These are phyloP conservation scores for Zoysia pacifica DNA, from an alignment of 176 grass and related monocot genomes.

Conservation along the genomic window DNA sequence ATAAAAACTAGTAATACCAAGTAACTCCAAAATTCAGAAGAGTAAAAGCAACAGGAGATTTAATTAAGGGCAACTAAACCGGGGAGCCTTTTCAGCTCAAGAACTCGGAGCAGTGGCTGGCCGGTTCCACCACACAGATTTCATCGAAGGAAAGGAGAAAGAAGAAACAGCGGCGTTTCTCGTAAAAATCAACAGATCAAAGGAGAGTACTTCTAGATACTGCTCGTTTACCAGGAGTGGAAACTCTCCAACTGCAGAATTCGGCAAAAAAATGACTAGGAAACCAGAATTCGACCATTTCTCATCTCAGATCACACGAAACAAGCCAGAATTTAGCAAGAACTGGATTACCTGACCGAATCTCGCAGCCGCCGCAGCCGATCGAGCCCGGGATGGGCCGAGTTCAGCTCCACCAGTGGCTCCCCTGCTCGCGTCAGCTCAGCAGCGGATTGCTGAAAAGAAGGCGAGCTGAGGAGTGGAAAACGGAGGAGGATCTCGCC, in stretches of 20 bases:
- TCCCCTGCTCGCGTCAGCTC: slow-evolving; percentile 16
- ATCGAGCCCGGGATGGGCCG: slow-evolving; percentile 28
- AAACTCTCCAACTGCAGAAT: slow-evolving; percentile 30
- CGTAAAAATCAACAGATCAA: slow-evolving; percentile 43
- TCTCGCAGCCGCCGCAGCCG: slow-evolving; percentile 27
- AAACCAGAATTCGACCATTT: slow-evolving; percentile 27
- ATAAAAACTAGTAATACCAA: background rate
- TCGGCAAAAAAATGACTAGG: background rate
- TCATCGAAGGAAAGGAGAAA: background rate
- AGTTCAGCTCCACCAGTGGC: slow-evolving; percentile 37
- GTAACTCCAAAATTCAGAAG: background rate
- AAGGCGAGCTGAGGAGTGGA: slow-evolving; percentile 24
- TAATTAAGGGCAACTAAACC: slow-evolving; percentile 12
- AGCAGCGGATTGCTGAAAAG: slow-evolving; percentile 13
- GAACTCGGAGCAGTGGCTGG: slow-evolving; percentile 22
- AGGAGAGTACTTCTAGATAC: slow-evolving; percentile 9
- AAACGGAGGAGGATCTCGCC: slow-evolving; percentile 41
- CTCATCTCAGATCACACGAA: slow-evolving; percentile 25
- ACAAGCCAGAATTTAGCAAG: slow-evolving; percentile 13
- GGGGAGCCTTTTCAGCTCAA: slow-evolving; percentile 18
- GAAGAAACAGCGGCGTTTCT: background rate
- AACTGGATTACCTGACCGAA: slow-evolving; percentile 47
- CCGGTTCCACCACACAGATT: background rate
- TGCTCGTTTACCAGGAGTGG: slow-evolving; percentile 16
- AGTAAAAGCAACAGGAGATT: background rate